Evolutionary conservation across 176 grass and related monocot genomes (phyloP), one percentile per base, ranked within the genome.

Genomic region (Avena atlantica): DNA sequence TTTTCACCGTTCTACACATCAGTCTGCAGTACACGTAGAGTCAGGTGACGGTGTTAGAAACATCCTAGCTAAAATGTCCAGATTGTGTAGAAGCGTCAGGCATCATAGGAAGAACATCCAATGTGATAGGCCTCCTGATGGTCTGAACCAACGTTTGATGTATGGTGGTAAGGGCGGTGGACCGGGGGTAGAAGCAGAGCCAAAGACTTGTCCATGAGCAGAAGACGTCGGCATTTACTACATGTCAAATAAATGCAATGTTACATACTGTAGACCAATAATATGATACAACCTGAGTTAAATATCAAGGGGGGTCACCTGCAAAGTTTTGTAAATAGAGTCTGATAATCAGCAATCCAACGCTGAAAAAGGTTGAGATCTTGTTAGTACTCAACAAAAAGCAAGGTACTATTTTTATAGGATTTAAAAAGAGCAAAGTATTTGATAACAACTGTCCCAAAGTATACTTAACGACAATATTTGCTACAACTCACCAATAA

Each of bases 181-280:
- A 93, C 94, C 34, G 97, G 94, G 76, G 97, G 94, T 67, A 99
- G 94, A 80, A 94, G 87, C 89, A 94, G 77, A 87, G 92, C 89
- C 80, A 90, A 86, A 55, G 97, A 94, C 57, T 95, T 99, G 81
- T 97, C 97, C 97, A 97, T 90, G 78, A 87, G 64, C 67, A 93
- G 53, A 89, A 94, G 89, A 12, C 83, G 86, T 14, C 80, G 48
- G 61, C 94, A 97, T 93, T 96, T 94, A 91, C 97, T 99, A 91
- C 81, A 90, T 44, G 64, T n/a, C 23, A 70, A 87, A 64, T 82
- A 79, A 48, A 90, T 75, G 77, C 40, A 76, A 36, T n/a, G 79
- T 79, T 76, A 86, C 59, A 74, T 70, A 76, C 40, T 6, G 47
- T 67, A 57, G 14, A 89, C 34, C 52, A 71, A 15, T 7, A 44